A percentile compares a stretch with the other conserved stretches of the same genome.
Evolutionary conservation across 768 basidiomycete genomes (phyloP).

Genomic region (Russula foetens): DNA sequence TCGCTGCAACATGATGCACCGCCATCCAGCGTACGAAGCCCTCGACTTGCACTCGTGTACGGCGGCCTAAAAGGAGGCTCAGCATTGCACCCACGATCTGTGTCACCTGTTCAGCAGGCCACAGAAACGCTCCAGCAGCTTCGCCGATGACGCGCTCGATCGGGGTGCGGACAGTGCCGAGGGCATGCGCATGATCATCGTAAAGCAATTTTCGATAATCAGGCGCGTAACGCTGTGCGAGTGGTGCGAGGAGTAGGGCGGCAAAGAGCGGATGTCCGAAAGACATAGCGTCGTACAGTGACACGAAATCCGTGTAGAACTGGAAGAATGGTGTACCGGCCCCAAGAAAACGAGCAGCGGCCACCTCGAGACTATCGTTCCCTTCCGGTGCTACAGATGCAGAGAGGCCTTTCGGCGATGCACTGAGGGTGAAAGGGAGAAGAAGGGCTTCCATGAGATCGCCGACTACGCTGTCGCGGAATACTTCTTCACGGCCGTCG

Average conservation of each 20-base stretch:
- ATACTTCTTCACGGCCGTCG: conserved; percentile 46
- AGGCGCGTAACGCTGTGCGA: conserved; percentile 62
- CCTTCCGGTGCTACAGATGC: conserved; percentile 17
- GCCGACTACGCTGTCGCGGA: conserved; percentile 61
- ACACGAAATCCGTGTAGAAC: conserved; percentile 86
- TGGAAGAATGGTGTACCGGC: conserved; percentile 78
- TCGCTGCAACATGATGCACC: conserved; percentile 69
- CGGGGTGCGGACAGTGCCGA: conserved; percentile 50
- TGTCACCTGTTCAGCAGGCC: conserved; percentile 57
- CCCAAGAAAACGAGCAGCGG: conserved; percentile 53
- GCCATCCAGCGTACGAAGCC: conserved; percentile 63
- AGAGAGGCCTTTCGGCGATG: conserved; percentile 21
- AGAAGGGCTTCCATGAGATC: conserved; percentile 53
- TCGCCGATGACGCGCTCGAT: conserved; percentile 44
- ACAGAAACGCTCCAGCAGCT: conserved; percentile 54
- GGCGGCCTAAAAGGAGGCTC: conserved; percentile 37
- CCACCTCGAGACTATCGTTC: conserved; percentile 39
- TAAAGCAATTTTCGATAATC: conserved; percentile 85
- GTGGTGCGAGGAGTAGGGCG: conserved; percentile 64
- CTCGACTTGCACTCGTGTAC: conserved; percentile 29
- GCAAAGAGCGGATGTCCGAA: conserved; percentile 76
- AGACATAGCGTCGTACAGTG: conserved; percentile 86
- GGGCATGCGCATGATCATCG: conserved; percentile 64
- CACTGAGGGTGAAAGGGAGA: conserved; percentile 39
- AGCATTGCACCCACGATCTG: conserved; percentile 60